Percentiles rank a stretch among this genome's conserved stretches.
phyloP scores from a whole-genome alignment of 202 grass and related monocot genomes.

The Brachypodium distachyon region DNA sequence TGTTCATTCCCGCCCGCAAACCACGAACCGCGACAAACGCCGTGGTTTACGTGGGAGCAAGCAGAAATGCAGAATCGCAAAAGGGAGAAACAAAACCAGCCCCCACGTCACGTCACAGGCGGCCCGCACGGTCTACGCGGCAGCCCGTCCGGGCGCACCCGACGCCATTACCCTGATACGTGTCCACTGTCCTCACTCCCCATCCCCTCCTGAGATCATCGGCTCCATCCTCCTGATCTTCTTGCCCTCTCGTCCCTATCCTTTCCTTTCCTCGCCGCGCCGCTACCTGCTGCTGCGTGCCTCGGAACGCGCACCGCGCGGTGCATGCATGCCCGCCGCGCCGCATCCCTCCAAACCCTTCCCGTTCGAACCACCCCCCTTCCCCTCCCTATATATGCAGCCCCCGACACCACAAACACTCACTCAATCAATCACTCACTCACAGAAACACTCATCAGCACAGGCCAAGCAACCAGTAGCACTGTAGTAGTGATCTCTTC shows the following conservation, averaged over 20 bases:
- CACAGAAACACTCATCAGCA: background rate
- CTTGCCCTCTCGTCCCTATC: conserved; percentile 34
- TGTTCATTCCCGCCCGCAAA: too few species aligned
- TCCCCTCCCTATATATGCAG: background rate
- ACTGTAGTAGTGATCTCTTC: background rate
- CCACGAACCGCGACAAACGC: background rate
- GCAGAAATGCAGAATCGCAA: too few species aligned
- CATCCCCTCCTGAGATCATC: background rate
- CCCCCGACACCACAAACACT: background rate
- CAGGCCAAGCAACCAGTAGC: background rate
- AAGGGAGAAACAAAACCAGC: background rate
- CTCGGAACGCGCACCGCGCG: conserved; percentile 6
- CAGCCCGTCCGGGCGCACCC: background rate
- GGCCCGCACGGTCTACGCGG: conserved; percentile 14
- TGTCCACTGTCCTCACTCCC: background rate
- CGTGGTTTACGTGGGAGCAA: background rate
- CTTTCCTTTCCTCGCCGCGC: background rate
- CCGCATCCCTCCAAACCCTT: conserved; percentile 21
- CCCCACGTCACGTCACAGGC: background rate
- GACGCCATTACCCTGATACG: background rate
- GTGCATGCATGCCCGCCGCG: background rate
- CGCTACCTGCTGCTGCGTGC: background rate
- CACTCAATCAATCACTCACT: background rate
- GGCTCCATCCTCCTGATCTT: too few species aligned
- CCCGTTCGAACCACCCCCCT: background rate